Evolutionary conservation across 2,329 filamentous ascomycete genomes (phyloP), one percentile per base, ranked within the genome.

Genomic region (Pyrenochaeta sp.): DNA sequence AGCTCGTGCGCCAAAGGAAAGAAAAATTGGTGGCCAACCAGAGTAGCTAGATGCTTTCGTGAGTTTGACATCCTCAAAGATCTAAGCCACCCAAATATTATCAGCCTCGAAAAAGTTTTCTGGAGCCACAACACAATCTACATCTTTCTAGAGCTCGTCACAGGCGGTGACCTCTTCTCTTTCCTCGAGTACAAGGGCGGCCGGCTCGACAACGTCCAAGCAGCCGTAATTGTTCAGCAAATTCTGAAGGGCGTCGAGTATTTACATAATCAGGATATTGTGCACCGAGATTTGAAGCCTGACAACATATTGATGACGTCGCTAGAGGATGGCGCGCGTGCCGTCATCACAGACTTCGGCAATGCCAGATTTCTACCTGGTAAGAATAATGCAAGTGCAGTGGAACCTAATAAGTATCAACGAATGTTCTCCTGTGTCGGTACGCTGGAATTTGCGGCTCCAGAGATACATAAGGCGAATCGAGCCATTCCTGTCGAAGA

Each of bases 251-350:
- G 83, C 1, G 67, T 87, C n/a, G 73, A 84, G 14, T 86, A 87
- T 61, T 72, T 88, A 0, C 86, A 88, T 64, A 69, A 75, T 3
- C 75, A 78, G 7, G 74, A 79, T 35, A 82, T 88, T 37, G 84
- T 84, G 4, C 86, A 88, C 66, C 78, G 86, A 29, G 86, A 88
- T 62, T 76, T 88, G 43, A 88, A 88, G 62, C 85, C 85, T 0
- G 85, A 88, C 46, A 88, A 88, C 60, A 81, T 88, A 7, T 76
- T 88, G 27, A 79, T 88, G 78, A 83, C 82, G 0, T 84, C 82
- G 1, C 76, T 82, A 45, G 74, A 77, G 12, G 73, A 75, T 37
- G 80, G 81, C 2, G 78, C 79, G 18, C 79, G 86, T 18, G 75
- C 87, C 7, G 77, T 88, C 1, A 75, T 88, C 36, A 85, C 84